These are phyloP conservation scores for Entonaema liquescens DNA, from an alignment of 495 filamentous ascomycete genomes.

Conservation along the genomic window DNA sequence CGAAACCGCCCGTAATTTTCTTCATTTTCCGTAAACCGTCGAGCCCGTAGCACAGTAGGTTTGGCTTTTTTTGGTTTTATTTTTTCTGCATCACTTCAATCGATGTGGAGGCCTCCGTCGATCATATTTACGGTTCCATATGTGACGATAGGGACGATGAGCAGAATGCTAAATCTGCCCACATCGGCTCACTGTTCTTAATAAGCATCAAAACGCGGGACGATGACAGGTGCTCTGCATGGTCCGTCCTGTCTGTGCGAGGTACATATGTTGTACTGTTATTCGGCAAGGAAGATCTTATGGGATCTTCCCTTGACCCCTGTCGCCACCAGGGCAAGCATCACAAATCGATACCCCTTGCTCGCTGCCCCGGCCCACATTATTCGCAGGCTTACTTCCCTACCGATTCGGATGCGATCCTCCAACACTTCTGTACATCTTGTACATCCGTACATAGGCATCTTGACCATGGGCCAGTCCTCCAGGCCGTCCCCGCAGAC, in stretches of 20 bases:
- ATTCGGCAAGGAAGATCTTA: slow-evolving; percentile 46
- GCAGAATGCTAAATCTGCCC: slow-evolving; percentile 23
- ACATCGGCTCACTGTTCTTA: slow-evolving; percentile 33
- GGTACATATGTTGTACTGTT: slow-evolving; percentile 39
- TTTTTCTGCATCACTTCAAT: slow-evolving; percentile 5
- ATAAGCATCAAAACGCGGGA: slow-evolving; percentile 37
- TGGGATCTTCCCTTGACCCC: slow-evolving; percentile 47
- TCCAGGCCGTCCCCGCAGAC: slow-evolving; percentile 47
- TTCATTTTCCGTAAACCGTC: background rate
- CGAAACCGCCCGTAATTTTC: slow-evolving; percentile 10
- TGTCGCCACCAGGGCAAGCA: slow-evolving; percentile 44
- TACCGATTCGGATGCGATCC: slow-evolving; percentile 51
- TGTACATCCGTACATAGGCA: slow-evolving; percentile 31
- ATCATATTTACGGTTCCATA: slow-evolving; percentile 7
- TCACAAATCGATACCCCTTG: slow-evolving; percentile 49
- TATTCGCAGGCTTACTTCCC: slow-evolving; percentile 47
- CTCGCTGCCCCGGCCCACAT: slow-evolving; percentile 43
- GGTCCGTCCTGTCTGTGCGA: slow-evolving; percentile 38
- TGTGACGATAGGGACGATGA: slow-evolving; percentile 11
- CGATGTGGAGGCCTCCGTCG: slow-evolving; percentile 2
- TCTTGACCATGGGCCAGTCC: slow-evolving; percentile 31
- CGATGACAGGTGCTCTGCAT: slow-evolving; percentile 39
- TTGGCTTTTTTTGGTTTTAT: slow-evolving; percentile 2
- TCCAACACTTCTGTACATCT: slow-evolving; percentile 33
- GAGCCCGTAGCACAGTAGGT: slow-evolving; percentile 12